Base-by-base conservation (phyloP, 1,284 basidiomycete species). In the Papiliotrema laurentii region DNA sequence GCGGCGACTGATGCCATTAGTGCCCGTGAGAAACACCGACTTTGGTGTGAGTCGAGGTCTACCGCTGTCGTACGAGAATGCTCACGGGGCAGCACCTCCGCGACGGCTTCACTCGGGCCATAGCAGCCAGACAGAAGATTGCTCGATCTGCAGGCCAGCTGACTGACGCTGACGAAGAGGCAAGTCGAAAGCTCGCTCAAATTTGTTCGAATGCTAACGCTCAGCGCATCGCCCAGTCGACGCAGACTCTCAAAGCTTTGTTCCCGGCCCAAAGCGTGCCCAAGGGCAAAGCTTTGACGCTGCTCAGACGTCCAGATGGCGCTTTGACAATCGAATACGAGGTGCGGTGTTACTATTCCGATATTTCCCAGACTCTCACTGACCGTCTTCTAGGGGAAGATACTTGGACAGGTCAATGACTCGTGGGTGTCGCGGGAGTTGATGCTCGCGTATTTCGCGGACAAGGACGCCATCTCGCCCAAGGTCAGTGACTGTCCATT, bases 11-110 rank as follows among this genome's bases (percentile, higher is more conserved):
- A n/a, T n/a, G n/a, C n/a, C n/a, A n/a, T 14, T 44, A 76, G 77
- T 79, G 1, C 78, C 79, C 1, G 73, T 77, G 0, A 66, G 78
- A n/a, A 75, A 73, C 42, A 79, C 79, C 19, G 77, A 77, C 54
- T 78, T 79, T 53, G 62, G 57, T 28, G 66, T 66, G 41, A 49
- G 64, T 54, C 24, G 14, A 1, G 30, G 6, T 38, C 18, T 19
- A 18, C 31, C 24, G 28, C 18, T 1, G 18, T 19, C 27, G n/a
- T 4, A 21, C 11, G 4, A 16, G 5, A 18, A 2, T 33, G 36
- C 43, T 53, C 30, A 45, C 21, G 26, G 11, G 33, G 14, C 38
- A 71, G 50, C 78, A 80, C 57, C 69, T 80, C 5, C 72, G 78
- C 2, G 79, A 80, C 54, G 79, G 76, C 0, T 77, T 80, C 55